These are phyloP conservation scores for Porphyrellus cyaneotinctus DNA, from an alignment of 768 basidiomycete genomes.

Conservation along the genomic window DNA sequence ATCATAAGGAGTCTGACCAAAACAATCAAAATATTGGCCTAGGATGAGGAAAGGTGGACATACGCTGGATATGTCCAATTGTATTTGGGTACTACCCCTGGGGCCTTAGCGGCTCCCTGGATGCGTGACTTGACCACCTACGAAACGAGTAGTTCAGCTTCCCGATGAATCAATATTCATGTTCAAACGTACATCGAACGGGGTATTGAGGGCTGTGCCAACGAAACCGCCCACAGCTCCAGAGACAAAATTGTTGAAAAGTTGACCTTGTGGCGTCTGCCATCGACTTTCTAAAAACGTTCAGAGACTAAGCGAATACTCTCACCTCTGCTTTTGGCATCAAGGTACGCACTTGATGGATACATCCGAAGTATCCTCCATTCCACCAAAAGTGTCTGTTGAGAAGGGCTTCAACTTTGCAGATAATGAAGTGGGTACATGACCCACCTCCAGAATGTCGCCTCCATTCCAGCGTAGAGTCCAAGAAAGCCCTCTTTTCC, in stretches of 20 bases:
- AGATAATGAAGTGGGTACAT: not conserved
- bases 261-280: constrained; percentile 61
- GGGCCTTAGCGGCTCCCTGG: constrained; percentile 62
- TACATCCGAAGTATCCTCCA: constrained; percentile 93
- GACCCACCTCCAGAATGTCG: constrained; percentile 89
- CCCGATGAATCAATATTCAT: not conserved
- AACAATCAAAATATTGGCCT: not conserved
- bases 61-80: constrained; percentile 93
- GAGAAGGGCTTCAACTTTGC: not conserved
- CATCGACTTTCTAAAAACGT: not conserved
- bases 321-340: constrained; percentile 84
- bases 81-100: constrained; percentile 80
- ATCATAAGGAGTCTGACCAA: constrained; percentile 57
- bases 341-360: constrained; percentile 76
- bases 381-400: constrained; percentile 84
- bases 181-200: constrained; percentile 48
- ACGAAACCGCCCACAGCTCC: constrained; percentile 87
- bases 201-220: constrained; percentile 90
- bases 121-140: constrained; percentile 97
- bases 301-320: not conserved
- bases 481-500: constrained; percentile 78
- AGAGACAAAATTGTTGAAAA: constrained; percentile 91
- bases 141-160: not conserved
- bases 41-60: constrained; percentile 9
- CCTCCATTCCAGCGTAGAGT: constrained; percentile 92